Conservation (phyloP, 2,329 filamentous ascomycete species). For the Phialophora tarda region DNA sequence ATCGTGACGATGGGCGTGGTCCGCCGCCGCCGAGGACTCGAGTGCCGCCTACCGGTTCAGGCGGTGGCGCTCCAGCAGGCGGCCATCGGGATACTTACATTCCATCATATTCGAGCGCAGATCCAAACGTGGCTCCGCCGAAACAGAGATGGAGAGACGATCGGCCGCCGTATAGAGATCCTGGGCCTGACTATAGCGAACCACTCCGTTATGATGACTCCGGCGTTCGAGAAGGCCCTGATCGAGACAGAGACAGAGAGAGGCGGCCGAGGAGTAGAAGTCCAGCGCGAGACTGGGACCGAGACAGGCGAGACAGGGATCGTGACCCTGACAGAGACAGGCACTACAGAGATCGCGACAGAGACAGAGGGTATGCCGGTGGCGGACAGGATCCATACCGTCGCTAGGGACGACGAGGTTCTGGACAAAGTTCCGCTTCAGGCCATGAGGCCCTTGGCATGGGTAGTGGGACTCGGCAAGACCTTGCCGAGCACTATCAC, state of each 20-base stretch:
- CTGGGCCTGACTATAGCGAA: constrained; percentile 27
- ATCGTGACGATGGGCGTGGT: constrained; percentile 37
- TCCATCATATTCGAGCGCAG: constrained; percentile 39
- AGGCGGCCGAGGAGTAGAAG: constrained; percentile 35
- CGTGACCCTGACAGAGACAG: constrained; percentile 28
- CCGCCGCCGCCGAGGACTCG: constrained; percentile 32
- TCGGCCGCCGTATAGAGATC: constrained; percentile 27
- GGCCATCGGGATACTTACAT: constrained; percentile 39
- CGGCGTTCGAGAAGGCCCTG: constrained; percentile 1
- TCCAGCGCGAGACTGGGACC: constrained; percentile 32
- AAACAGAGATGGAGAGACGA: constrained; percentile 29
- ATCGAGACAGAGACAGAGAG: constrained; percentile 29
- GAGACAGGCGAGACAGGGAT: constrained; percentile 33
- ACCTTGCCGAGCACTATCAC: constrained; percentile 3
- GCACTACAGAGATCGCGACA: constrained; percentile 15
- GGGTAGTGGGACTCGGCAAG: not conserved
- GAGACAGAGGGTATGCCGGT: constrained; percentile 27
- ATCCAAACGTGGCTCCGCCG: constrained; percentile 25
- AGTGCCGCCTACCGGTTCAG: constrained; percentile 11
- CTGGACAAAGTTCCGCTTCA: not conserved
- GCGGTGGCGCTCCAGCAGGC: constrained; percentile 11
- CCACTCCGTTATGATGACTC: constrained; percentile 32
- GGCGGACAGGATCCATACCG: constrained; percentile 27
- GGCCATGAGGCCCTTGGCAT: not conserved
- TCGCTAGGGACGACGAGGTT: constrained; percentile 15